A percentile compares a stretch with the other conserved stretches of the same genome.
Conservation (phyloP, 441 rosid species). For the Mallotus japonicus region DNA sequence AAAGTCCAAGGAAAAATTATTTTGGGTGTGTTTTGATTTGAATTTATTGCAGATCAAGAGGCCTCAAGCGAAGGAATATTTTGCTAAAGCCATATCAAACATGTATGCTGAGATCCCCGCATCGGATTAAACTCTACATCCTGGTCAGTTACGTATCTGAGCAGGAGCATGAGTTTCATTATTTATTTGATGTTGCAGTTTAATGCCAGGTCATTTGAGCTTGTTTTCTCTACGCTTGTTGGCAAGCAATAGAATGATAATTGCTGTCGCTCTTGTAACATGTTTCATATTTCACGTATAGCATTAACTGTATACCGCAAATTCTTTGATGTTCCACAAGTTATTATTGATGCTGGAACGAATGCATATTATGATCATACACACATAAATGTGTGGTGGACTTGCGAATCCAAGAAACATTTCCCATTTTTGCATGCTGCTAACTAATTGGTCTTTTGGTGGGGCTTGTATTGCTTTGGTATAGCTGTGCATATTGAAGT, state of each 20-base stretch:
- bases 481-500: too few species aligned
- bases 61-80: constrained; percentile 84
- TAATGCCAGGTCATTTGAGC: neutral
- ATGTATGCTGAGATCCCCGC: constrained; percentile 69
- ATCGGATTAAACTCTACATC: constrained; percentile 37
- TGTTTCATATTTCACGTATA: too few species aligned
- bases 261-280: too few species aligned
- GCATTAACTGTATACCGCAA: neutral
- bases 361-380: too few species aligned
- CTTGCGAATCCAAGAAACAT: neutral
- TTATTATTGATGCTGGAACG: neutral
- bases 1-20: neutral
- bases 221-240: neutral
- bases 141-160: neutral
- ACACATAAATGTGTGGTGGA: too few species aligned
- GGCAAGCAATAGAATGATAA: neutral
- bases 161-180: neutral
- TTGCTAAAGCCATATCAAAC: constrained; percentile 57
- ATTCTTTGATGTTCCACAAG: neutral
- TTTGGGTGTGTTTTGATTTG: neutral
- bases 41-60: constrained; percentile 73
- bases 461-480: too few species aligned
- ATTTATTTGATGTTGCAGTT: neutral
- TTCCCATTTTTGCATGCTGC: too few species aligned
- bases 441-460: too few species aligned